These are phyloP conservation scores for Fusarium cyanostomum DNA, from an alignment of 2,329 filamentous ascomycete species.

Conservation along the genomic window DNA sequence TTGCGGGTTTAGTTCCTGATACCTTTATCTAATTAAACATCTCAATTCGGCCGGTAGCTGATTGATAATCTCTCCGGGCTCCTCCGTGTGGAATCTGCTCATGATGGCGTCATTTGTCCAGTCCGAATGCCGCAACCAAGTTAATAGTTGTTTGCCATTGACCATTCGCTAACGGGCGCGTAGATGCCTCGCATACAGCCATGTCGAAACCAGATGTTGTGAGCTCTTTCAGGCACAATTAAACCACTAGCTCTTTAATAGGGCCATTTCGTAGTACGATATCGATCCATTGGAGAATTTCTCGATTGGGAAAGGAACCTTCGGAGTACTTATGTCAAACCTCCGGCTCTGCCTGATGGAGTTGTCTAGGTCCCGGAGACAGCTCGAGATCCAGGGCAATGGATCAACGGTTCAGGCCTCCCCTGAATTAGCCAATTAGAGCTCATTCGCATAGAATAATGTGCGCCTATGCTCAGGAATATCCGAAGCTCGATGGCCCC, in stretches of 20 bases:
- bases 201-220: not conserved
- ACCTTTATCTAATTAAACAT: not conserved
- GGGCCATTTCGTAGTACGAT: not conserved
- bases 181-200: not conserved
- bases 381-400: not conserved
- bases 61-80: slow-evolving; percentile 17
- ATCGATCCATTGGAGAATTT: not conserved
- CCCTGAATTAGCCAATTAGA: not conserved
- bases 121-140: not conserved
- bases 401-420: not conserved
- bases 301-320: not conserved
- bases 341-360: not conserved
- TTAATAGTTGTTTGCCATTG: not conserved
- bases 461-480: not conserved
- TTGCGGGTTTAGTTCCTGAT: slow-evolving; percentile 5
- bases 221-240: too few species aligned
- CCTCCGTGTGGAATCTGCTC: slow-evolving; percentile 2
- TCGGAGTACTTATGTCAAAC: not conserved
- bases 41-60: not conserved
- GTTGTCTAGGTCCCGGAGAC: too few species aligned
- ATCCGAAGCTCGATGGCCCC: not conserved
- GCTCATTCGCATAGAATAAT: not conserved
- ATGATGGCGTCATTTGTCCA: slow-evolving; percentile 21
- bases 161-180: not conserved
- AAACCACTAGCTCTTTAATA: too few species aligned